phyloP scores from a whole-genome alignment of 805 yeast genomes.

The Ogataea polymorpha region DNA sequence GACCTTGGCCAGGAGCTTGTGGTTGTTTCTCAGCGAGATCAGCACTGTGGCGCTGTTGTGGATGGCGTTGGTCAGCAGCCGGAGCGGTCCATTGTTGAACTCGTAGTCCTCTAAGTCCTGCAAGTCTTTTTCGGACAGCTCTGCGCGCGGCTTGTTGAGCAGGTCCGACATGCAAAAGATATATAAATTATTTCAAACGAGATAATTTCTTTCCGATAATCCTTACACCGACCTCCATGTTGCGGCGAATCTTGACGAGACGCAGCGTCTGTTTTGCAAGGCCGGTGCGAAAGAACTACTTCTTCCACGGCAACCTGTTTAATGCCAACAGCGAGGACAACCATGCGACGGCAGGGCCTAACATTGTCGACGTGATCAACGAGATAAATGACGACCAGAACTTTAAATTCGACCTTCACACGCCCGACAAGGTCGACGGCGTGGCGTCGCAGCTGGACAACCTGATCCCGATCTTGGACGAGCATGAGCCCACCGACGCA shows the following conservation, averaged over 20 bases:
- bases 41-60: constrained; percentile 72
- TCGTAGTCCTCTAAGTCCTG: constrained; percentile 86
- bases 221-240: constrained; percentile 8
- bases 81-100: constrained; percentile 86
- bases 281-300: constrained; percentile 13
- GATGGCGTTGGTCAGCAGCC: constrained; percentile 81
- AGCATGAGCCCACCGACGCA: background rate
- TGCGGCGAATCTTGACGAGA: constrained; percentile 1
- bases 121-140: constrained; percentile 75
- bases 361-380: constrained; percentile 28
- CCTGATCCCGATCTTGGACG: constrained; percentile 10
- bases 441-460: constrained; percentile 13
- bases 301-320: constrained; percentile 12
- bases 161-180: constrained; percentile 41
- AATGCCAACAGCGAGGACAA: constrained; percentile 9
- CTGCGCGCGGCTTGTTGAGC: constrained; percentile 71
- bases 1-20: constrained; percentile 83
- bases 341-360: constrained; percentile 20
- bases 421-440: constrained; percentile 7
- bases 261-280: constrained; percentile 1
- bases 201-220: constrained; percentile 1
- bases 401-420: constrained; percentile 14
- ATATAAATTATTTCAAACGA: background rate
- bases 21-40: constrained; percentile 89
- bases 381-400: constrained; percentile 29